Conservation (phyloP, 2,329 filamentous ascomycete genomes). For the Ophiostoma ips region DNA sequence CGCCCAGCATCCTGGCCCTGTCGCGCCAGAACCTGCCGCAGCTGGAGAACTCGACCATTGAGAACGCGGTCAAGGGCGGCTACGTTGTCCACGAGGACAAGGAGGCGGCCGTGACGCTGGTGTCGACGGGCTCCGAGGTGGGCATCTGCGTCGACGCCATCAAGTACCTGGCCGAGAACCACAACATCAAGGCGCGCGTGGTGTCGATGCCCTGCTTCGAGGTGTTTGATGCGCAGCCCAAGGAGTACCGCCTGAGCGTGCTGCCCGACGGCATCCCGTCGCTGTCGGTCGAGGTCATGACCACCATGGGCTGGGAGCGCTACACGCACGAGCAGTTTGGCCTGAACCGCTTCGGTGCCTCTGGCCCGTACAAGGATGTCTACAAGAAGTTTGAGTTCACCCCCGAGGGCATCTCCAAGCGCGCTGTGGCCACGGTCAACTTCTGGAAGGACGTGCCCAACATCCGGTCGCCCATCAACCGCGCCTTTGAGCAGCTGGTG, state of each 20-base stretch:
- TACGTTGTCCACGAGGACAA: constrained; percentile 80
- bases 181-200: constrained; percentile 75
- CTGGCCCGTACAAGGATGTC: constrained; percentile 92
- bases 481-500: constrained; percentile 93
- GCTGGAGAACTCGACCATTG: constrained; percentile 83
- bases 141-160: constrained; percentile 83
- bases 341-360: constrained; percentile 97
- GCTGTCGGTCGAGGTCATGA: constrained; percentile 91
- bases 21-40: constrained; percentile 98
- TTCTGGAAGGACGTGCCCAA: constrained; percentile 94
- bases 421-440: constrained; percentile 77
- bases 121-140: constrained; percentile 94
- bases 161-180: constrained; percentile 80
- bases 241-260: constrained; percentile 88
- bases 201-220: constrained; percentile 96
- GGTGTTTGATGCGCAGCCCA: constrained; percentile 84
- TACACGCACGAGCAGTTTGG: constrained; percentile 99
- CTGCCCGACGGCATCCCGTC: constrained; percentile 89
- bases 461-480: constrained; percentile 89
- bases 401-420: constrained; percentile 90
- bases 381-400: constrained; percentile 99
- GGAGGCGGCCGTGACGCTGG: constrained; percentile 73
- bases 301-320: constrained; percentile 95
- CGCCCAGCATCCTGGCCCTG: constrained; percentile 83
- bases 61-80: constrained; percentile 84